phyloP scores from a whole-genome alignment of 169 alveolate genomes.

The Plasmodium sp. region DNA sequence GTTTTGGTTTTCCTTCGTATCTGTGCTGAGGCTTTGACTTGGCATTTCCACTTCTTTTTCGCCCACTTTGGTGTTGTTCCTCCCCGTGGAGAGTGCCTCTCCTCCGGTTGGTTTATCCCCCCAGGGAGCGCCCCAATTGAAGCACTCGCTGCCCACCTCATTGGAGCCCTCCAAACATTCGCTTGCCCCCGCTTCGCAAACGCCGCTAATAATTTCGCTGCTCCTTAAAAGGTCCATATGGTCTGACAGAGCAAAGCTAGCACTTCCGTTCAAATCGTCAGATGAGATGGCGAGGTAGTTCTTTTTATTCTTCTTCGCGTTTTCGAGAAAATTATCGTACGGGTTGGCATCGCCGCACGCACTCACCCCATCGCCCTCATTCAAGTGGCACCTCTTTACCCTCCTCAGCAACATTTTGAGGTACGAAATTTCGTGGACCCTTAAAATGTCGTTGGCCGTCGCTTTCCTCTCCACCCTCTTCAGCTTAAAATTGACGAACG shows the following conservation, averaged over 20 bases:
- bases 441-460: slow-evolving; percentile 91
- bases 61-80: not conserved
- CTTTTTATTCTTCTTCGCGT: slow-evolving; percentile 92
- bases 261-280: slow-evolving; percentile 92
- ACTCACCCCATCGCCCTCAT: slow-evolving; percentile 67
- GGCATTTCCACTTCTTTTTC: not conserved
- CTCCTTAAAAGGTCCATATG: not conserved
- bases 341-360: slow-evolving; percentile 74
- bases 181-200: not conserved
- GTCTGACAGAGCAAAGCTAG: not conserved
- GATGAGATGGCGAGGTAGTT: slow-evolving; percentile 92
- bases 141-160: not conserved
- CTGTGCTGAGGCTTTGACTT: not conserved
- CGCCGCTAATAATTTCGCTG: not conserved
- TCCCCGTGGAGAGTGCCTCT: not conserved
- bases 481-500: slow-evolving; percentile 84
- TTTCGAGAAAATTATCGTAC: slow-evolving; percentile 81
- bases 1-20: not conserved
- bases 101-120: not conserved
- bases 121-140: not conserved
- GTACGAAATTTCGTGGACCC: slow-evolving; percentile 96
- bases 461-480: slow-evolving; percentile 88
- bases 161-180: not conserved
- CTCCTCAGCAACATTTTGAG: slow-evolving; percentile 84
- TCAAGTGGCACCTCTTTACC: slow-evolving; percentile 34